These are phyloP conservation scores for Populus hybrid DNA, from an alignment of 441 rosid genomes.

Conservation along the genomic window DNA sequence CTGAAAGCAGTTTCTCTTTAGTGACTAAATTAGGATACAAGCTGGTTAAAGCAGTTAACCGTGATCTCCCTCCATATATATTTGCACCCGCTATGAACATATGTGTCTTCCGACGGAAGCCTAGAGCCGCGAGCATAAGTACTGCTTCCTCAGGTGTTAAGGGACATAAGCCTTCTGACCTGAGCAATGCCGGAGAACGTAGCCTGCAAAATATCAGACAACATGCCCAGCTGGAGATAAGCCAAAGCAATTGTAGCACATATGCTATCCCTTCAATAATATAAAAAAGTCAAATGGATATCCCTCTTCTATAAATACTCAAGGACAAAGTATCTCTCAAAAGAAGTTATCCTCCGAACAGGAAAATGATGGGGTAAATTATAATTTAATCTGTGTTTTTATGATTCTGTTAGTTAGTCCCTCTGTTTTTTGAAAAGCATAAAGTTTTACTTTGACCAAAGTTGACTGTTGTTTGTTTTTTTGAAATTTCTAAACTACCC, in stretches of 20 bases:
- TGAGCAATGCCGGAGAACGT: constrained; percentile 68
- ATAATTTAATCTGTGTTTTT: no score
- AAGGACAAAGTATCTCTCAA: background rate
- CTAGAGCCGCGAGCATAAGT: constrained; percentile 93
- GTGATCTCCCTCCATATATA: constrained; percentile 68
- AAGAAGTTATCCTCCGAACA: background rate
- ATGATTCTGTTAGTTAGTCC: no score
- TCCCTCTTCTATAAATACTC: background rate
- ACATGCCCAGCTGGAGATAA: background rate
- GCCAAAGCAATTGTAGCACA: background rate
- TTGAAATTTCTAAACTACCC: no score
- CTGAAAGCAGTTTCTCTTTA: constrained; percentile 82
- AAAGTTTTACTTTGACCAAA: no score
- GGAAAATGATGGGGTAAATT: background rate
- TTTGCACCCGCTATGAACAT: constrained; percentile 88
- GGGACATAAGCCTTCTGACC: constrained; percentile 89
- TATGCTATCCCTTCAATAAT: background rate
- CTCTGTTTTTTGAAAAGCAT: no score
- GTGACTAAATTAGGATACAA: constrained; percentile 91
- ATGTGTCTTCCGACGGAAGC: constrained; percentile 76
- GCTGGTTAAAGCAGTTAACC: constrained; percentile 71
- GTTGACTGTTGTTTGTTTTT: no score
- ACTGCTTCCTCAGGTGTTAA: constrained; percentile 94
- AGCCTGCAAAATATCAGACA: constrained; percentile 43
- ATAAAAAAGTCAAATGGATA: background rate